These are phyloP conservation scores for Coriolopsis trogii DNA, from an alignment of 1,284 basidiomycete species.

Conservation along the genomic window DNA sequence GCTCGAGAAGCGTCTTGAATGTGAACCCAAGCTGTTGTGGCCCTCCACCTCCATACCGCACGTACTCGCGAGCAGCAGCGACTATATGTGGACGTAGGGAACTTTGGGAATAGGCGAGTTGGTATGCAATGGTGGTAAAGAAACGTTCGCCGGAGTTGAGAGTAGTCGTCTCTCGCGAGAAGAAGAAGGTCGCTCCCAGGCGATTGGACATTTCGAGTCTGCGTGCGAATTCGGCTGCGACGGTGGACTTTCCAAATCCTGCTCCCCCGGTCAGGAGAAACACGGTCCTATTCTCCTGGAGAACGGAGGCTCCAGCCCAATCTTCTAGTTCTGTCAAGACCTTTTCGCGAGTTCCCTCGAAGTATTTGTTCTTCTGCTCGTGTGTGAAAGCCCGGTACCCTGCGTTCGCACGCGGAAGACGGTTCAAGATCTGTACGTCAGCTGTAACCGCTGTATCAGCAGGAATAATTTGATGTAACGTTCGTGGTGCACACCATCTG, in stretches of 20 bases:
- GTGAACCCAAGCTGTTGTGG: slow-evolving; percentile 1
- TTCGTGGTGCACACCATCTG: too few species aligned
- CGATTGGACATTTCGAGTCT: neutral
- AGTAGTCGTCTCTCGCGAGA: slow-evolving; percentile 3
- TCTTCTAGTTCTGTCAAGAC: too few species aligned
- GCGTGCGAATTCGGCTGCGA: slow-evolving; percentile 17
- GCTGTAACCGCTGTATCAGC: too few species aligned
- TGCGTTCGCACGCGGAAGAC: too few species aligned
- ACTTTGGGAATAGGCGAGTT: slow-evolving; percentile 8
- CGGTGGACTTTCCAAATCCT: slow-evolving; percentile 21
- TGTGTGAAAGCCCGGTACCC: too few species aligned
- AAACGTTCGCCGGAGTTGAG: slow-evolving; percentile 1
- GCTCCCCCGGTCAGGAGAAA: slow-evolving; percentile 17
- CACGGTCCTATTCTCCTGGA: too few species aligned
- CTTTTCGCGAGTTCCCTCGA: too few species aligned
- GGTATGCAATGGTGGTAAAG: slow-evolving; percentile 11
- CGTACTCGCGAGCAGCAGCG: slow-evolving; percentile 1
- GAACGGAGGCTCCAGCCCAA: too few species aligned
- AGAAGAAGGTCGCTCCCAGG: slow-evolving; percentile 11
- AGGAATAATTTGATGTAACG: too few species aligned
- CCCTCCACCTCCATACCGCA: slow-evolving; percentile 2
- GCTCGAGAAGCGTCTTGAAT: neutral
- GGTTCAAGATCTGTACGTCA: too few species aligned
- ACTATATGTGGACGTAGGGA: neutral
- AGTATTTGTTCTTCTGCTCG: too few species aligned